These are phyloP conservation scores for Chlamydomonas applanata DNA, from an alignment of 139 green algal species.

Conservation along the genomic window DNA sequence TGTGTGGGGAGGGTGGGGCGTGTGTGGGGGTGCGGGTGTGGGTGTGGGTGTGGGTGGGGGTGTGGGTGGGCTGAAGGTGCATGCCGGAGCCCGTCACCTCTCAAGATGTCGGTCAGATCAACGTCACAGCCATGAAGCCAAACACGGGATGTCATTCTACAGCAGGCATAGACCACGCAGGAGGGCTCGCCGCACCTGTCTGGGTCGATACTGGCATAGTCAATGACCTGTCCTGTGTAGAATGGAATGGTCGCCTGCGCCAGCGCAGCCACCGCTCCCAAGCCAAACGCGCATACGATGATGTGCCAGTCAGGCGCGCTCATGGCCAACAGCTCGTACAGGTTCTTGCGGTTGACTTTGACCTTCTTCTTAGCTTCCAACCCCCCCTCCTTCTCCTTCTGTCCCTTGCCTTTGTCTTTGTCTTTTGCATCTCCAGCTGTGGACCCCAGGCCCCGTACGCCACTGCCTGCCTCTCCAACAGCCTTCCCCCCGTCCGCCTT, in stretches of 20 bases:
- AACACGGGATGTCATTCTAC: too few relatives aligned
- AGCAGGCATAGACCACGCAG: too few relatives aligned
- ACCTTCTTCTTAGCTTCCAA: background rate
- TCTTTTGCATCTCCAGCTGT: too few relatives aligned
- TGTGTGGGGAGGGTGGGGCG: background rate
- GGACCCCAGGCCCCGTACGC: too few relatives aligned
- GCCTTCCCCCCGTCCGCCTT: too few relatives aligned
- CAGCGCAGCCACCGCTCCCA: slow-evolving; percentile 60
- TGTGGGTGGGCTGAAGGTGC: too few relatives aligned
- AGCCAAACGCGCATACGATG: slow-evolving; percentile 54
- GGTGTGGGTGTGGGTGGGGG: too few relatives aligned
- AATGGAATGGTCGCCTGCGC: slow-evolving; percentile 68
- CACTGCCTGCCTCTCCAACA: too few relatives aligned
- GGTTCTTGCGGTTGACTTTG: slow-evolving; percentile 37
- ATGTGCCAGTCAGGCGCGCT: slow-evolving; percentile 50
- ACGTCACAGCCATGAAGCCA: too few relatives aligned
- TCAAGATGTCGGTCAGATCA: too few relatives aligned
- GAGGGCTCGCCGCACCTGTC: slow-evolving; percentile 41
- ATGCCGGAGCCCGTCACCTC: too few relatives aligned
- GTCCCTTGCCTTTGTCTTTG: too few relatives aligned
- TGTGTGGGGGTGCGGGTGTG: background rate
- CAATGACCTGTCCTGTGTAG: slow-evolving; percentile 75
- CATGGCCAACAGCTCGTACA: slow-evolving; percentile 52
- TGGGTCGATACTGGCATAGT: slow-evolving; percentile 74
- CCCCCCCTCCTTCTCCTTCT: background rate